Percentiles rank a stretch among this genome's conserved stretches.
Evolutionary conservation across 2,329 filamentous ascomycete genomes (phyloP).

Genomic region (Stachybotrys chlorohalonatus): DNA sequence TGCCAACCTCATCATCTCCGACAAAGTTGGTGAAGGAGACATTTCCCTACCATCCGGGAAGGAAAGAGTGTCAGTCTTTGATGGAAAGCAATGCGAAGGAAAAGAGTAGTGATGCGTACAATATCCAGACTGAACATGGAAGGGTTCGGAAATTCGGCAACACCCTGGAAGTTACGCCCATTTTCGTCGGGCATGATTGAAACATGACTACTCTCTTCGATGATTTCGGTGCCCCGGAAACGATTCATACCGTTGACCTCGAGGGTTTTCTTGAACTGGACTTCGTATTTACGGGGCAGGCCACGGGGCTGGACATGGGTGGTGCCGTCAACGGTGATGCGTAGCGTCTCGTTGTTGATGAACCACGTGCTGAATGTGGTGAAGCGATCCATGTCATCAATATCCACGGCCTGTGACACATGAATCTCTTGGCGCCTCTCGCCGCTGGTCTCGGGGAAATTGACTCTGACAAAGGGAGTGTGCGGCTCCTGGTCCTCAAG

Average conservation of each 20-base stretch:
- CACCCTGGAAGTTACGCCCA: conserved; percentile 53
- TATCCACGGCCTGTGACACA: conserved; percentile 36
- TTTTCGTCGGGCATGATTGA: conserved; percentile 26
- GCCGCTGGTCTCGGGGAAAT: conserved; percentile 42
- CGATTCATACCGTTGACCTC: conserved; percentile 41
- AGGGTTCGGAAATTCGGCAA: conserved; percentile 52
- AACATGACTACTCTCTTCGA: conserved; percentile 33
- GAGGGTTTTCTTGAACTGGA: conserved; percentile 48
- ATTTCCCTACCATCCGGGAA: conserved; percentile 40
- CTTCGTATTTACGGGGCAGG: conserved; percentile 36
- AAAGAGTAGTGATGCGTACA: conserved; percentile 27
- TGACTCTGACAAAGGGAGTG: conserved; percentile 38
- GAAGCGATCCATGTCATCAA: conserved; percentile 39
- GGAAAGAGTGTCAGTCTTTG: conserved; percentile 1
- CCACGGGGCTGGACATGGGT: conserved; percentile 42
- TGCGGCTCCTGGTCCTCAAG: conserved; percentile 39
- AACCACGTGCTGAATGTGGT: conserved; percentile 47
- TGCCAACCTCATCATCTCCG: conserved; percentile 42
- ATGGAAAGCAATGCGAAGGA: neutral
- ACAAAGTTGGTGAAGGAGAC: conserved; percentile 51
- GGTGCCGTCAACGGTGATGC: conserved; percentile 41
- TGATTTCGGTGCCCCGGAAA: conserved; percentile 46
- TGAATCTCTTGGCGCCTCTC: conserved; percentile 42
- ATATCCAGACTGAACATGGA: conserved; percentile 57
- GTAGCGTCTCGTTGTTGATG: conserved; percentile 38